Evolutionary conservation across 2,329 filamentous ascomycete species (phyloP).

Genomic region (Cryphonectria naterciae): DNA sequence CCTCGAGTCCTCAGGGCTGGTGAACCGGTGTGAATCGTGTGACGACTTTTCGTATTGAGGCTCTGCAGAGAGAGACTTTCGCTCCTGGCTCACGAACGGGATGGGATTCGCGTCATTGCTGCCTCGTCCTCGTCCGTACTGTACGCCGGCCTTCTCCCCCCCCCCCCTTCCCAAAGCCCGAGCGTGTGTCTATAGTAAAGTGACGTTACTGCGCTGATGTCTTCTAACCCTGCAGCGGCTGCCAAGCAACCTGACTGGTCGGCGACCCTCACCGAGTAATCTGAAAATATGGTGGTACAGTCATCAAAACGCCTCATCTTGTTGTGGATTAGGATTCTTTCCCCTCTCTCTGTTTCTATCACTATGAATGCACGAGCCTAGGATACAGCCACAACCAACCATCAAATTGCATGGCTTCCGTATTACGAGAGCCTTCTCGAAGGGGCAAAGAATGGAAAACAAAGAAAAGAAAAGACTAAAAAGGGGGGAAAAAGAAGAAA

Average conservation of each 20-base stretch:
- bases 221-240: neutral
- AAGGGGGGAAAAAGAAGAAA: neutral
- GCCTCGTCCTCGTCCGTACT: neutral
- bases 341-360: neutral
- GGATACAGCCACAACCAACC: slow-evolving; percentile 6
- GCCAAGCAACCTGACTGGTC: neutral
- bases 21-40: neutral
- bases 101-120: neutral
- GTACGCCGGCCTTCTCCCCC: neutral
- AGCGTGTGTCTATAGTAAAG: neutral
- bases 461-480: neutral
- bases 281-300: neutral
- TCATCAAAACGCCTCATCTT: slow-evolving; percentile 2
- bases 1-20: neutral
- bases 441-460: neutral
- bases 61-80: neutral
- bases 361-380: neutral
- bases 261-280: slow-evolving; percentile 2
- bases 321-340: neutral
- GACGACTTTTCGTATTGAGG: neutral
- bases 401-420: neutral
- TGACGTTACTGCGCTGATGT: neutral
- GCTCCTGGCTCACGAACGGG: neutral
- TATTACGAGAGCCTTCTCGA: slow-evolving; percentile 1
- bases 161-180: neutral